Evolutionary conservation across 306 rosid species (phyloP).

Genomic region (Cucumis melo): DNA sequence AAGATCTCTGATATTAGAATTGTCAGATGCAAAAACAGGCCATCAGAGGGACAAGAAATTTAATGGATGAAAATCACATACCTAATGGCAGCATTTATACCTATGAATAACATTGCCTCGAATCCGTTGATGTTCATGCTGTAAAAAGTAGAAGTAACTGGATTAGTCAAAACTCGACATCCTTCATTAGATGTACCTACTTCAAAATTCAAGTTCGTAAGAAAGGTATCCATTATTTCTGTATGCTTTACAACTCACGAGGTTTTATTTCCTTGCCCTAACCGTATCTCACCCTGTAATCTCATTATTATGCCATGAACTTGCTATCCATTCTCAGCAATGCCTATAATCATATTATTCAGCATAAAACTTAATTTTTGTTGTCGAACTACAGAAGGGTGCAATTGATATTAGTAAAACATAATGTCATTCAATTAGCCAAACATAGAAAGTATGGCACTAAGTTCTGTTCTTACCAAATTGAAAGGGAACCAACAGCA

Average conservation of each 20-base stretch:
- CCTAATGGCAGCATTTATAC: slow-evolving; percentile 88
- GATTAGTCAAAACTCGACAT: slow-evolving; percentile 5
- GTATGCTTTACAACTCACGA: background rate
- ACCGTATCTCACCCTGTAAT: background rate
- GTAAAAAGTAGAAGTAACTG: slow-evolving; percentile 14
- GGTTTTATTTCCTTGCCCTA: background rate
- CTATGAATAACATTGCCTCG: slow-evolving; percentile 78
- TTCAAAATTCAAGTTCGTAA: background rate
- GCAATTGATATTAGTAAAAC: background rate
- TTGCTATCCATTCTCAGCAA: background rate
- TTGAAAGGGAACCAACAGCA: slow-evolving; percentile 63
- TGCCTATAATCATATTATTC: background rate
- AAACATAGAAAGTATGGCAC: background rate
- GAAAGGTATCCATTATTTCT: background rate
- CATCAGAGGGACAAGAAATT: background rate
- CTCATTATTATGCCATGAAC: background rate
- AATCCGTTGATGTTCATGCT: slow-evolving; percentile 71
- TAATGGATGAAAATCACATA: slow-evolving; percentile 3
- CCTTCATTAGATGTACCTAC: background rate
- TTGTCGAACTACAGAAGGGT: background rate
- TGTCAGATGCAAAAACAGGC: background rate
- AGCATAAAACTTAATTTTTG: background rate
- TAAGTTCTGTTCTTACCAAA: slow-evolving; percentile 45
- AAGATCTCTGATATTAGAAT: background rate
- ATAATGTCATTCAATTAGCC: background rate